phyloP scores from a whole-genome alignment of 1,284 basidiomycete species.

The Cutaneotrichosporon sp. region DNA sequence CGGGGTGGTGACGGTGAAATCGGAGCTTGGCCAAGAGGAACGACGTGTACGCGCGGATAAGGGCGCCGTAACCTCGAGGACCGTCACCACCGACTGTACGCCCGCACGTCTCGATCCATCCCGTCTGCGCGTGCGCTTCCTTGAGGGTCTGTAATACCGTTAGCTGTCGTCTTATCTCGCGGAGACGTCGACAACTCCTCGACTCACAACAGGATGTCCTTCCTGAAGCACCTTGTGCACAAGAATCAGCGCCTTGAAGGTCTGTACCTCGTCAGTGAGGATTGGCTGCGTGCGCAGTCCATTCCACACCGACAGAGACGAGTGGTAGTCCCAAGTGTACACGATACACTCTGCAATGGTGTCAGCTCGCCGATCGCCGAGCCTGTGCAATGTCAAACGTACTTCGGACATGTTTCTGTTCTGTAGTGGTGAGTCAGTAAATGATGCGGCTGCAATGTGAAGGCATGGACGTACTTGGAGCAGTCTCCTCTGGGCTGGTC shows the following conservation, averaged over 20 bases:
- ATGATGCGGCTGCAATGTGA: not conserved
- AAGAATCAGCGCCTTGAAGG: conserved; percentile 91
- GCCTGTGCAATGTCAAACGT: too few species aligned
- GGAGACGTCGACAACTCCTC: not conserved
- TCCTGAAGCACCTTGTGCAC: conserved; percentile 95
- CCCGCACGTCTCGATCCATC: conserved; percentile 92
- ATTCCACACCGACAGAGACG: conserved; percentile 95
- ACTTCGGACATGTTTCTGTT: conserved; percentile 97
- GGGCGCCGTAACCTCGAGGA: conserved; percentile 74
- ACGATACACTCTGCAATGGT: conserved; percentile 75
- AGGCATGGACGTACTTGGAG: conserved; percentile 47
- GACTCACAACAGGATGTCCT: conserved; percentile 79
- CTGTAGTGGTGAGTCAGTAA: conserved; percentile 48
- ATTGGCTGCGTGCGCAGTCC: conserved; percentile 91
- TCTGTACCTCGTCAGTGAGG: conserved; percentile 88
- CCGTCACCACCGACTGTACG: conserved; percentile 77
- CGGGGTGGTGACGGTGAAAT: conserved; percentile 85
- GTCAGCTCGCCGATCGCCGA: not conserved
- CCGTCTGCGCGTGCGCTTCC: conserved; percentile 90
- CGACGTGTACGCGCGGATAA: conserved; percentile 89
- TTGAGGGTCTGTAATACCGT: conserved; percentile 66
- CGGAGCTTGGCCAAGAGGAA: conserved; percentile 91
- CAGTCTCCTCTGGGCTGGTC: conserved; percentile 83
- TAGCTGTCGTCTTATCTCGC: not conserved
- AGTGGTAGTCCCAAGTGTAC: conserved; percentile 97